Conservation (phyloP, 805 yeast genomes). For the Saturnispora dispora region DNA sequence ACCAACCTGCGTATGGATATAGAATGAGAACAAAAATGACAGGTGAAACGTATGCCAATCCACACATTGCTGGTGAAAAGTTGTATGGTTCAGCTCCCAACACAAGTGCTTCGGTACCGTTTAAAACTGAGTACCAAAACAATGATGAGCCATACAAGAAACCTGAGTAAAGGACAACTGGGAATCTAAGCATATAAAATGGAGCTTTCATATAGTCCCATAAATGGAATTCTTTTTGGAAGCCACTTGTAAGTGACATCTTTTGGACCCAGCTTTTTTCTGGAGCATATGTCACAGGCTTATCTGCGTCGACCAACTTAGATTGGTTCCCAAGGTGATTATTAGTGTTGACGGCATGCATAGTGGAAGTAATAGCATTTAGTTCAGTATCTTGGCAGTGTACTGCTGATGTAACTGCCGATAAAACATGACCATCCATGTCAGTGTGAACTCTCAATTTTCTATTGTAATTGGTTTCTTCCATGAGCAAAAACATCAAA, state of each 20-base stretch:
- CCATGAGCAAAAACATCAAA: slow-evolving; percentile 38
- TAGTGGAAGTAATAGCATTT: slow-evolving; percentile 9
- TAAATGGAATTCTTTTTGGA: slow-evolving; percentile 22
- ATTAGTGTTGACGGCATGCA: slow-evolving; percentile 14
- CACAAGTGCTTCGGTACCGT: slow-evolving; percentile 39
- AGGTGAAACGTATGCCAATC: slow-evolving; percentile 47
- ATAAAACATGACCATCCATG: slow-evolving; percentile 16
- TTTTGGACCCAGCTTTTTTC: slow-evolving; percentile 35
- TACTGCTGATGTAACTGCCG: slow-evolving; percentile 20
- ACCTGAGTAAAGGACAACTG: slow-evolving; percentile 55
- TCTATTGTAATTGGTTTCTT: slow-evolving; percentile 44
- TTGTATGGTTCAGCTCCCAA: slow-evolving; percentile 42
- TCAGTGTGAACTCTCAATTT: slow-evolving; percentile 20
- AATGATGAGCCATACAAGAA: slow-evolving; percentile 41
- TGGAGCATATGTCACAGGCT: slow-evolving; percentile 18
- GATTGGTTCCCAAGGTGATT: slow-evolving; percentile 27
- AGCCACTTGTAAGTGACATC: slow-evolving; percentile 35
- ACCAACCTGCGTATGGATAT: slow-evolving; percentile 39
- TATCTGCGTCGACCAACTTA: slow-evolving; percentile 19
- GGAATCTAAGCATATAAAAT: slow-evolving; percentile 35
- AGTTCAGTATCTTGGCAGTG: not conserved
- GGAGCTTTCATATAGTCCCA: slow-evolving; percentile 29
- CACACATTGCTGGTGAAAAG: slow-evolving; percentile 38
- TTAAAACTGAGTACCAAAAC: slow-evolving; percentile 40
- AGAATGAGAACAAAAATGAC: slow-evolving; percentile 37